Percentiles rank a stretch among this genome's conserved stretches.
These are phyloP conservation scores for Kwoniella sp. DNA, from an alignment of 768 basidiomycete species.

Conservation along the genomic window DNA sequence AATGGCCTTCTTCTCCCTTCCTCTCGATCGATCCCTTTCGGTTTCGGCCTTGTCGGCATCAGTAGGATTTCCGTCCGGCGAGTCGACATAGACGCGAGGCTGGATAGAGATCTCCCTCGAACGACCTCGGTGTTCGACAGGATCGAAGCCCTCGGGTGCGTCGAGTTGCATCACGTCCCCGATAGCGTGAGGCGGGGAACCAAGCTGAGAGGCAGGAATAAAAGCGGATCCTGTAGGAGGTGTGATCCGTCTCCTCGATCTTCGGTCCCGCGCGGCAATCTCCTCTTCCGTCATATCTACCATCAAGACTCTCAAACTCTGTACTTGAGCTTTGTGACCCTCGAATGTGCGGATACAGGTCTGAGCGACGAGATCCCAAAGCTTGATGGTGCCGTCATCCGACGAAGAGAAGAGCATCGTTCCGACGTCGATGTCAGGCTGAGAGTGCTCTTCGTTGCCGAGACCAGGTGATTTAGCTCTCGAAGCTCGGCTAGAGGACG, in stretches of 20 bases:
- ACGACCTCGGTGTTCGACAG: conserved; percentile 23
- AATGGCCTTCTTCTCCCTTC: conserved; percentile 57
- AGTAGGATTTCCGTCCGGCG: conserved; percentile 6
- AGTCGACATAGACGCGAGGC: conserved; percentile 41
- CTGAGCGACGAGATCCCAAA: conserved; percentile 86
- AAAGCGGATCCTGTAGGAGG: conserved; percentile 10
- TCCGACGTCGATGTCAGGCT: conserved; percentile 61
- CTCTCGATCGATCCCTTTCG: conserved; percentile 15
- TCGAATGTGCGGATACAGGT: conserved; percentile 79
- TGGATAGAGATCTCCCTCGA: conserved; percentile 23
- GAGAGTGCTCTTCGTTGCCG: conserved; percentile 12
- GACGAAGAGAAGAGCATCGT: conserved; percentile 98
- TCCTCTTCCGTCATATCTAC: conserved; percentile 58
- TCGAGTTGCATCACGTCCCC: conserved; percentile 11
- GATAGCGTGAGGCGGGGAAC: conserved; percentile 11
- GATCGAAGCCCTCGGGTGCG: conserved; percentile 38
- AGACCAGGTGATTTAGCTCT: conserved; percentile 22
- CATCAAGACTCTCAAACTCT: conserved; percentile 78
- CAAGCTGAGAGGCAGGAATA: conserved; percentile 16
- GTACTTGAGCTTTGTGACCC: conserved; percentile 93
- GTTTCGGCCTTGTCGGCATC: not conserved
- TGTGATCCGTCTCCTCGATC: conserved; percentile 24
- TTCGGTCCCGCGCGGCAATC: conserved; percentile 21
- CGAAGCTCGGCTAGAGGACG: conserved; percentile 16
- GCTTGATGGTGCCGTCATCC: conserved; percentile 87